Evolutionary conservation across 768 basidiomycete species (phyloP).

Genomic region (Boletales sp.): DNA sequence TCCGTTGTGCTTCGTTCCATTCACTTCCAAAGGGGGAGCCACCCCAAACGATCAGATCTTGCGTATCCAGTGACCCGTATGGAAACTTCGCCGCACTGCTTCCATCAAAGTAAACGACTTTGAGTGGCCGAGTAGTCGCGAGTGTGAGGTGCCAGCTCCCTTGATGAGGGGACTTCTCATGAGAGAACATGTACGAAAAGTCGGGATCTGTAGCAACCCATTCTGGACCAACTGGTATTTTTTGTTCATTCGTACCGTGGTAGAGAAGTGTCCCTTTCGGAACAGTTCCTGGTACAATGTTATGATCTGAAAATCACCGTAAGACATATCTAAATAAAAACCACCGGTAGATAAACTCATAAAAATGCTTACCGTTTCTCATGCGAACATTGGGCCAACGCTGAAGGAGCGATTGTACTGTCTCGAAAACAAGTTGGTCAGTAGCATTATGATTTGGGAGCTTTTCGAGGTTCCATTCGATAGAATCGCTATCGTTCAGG

Average conservation of each 20-base stretch:
- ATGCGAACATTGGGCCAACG: conserved; percentile 36
- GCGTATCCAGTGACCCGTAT: neutral
- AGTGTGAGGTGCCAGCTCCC: neutral
- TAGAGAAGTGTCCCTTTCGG: conserved; percentile 5
- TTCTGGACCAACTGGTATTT: conserved; percentile 20
- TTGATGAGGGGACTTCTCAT: neutral
- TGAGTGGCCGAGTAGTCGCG: neutral
- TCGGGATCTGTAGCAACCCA: conserved; percentile 32
- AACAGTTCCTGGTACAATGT: conserved; percentile 2
- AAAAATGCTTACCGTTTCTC: conserved; percentile 25
- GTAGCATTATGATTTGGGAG: conserved; percentile 23
- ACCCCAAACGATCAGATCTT: conserved; percentile 1
- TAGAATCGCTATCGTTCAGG: neutral
- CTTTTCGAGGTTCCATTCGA: conserved; percentile 18
- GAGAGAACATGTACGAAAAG: conserved; percentile 32
- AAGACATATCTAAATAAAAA: too few relatives aligned
- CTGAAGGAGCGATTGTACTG: too few relatives aligned
- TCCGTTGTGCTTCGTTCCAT: neutral
- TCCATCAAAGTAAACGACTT: neutral
- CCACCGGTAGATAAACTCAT: too few relatives aligned
- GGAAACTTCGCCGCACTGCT: neutral
- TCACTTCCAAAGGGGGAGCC: neutral
- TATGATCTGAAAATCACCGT: neutral
- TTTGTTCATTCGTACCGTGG: neutral
- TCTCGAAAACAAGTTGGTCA: conserved; percentile 32